These are phyloP conservation scores for Inonotus obliquus DNA, from an alignment of 1,284 basidiomycete species.

Conservation along the genomic window DNA sequence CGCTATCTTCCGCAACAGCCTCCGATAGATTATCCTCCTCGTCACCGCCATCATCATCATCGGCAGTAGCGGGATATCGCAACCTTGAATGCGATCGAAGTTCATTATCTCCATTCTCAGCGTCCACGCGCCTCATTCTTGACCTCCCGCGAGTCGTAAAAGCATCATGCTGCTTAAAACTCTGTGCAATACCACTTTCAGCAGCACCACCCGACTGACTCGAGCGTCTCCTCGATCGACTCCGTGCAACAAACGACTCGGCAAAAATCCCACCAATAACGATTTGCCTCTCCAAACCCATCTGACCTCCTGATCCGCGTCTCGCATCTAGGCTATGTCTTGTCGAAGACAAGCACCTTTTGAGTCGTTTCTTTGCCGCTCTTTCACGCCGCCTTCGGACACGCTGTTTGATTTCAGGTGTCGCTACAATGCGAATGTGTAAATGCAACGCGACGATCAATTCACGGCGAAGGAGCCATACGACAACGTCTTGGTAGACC, in stretches of 20 bases:
- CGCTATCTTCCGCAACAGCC: constrained; percentile 2
- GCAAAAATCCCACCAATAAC: not conserved
- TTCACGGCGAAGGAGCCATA: constrained; percentile 89
- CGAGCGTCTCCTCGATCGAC: constrained; percentile 1
- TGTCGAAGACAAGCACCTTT: constrained; percentile 2
- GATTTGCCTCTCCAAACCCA: not conserved
- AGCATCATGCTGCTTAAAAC: constrained; percentile 5
- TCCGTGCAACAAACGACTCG: constrained; percentile 10
- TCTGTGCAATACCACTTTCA: constrained; percentile 11
- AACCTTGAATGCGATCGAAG: not conserved
- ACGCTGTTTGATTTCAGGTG: constrained; percentile 67
- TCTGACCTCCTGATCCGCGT: not conserved
- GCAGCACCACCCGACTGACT: constrained; percentile 2
- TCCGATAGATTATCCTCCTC: not conserved
- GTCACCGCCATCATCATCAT: constrained; percentile 25
- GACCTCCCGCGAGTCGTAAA: constrained; percentile 2
- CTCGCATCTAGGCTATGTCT: constrained; percentile 10
- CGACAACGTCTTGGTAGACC: constrained; percentile 77
- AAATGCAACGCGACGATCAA: constrained; percentile 85
- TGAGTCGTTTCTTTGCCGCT: constrained; percentile 22
- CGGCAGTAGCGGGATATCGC: constrained; percentile 27
- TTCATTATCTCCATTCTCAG: not conserved
- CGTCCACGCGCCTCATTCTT: not conserved
- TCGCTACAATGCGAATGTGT: constrained; percentile 80
- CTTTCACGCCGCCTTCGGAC: constrained; percentile 46